Evolutionary conservation across 78 protist genomes (phyloP).

Genomic region (Dictyostelium intermedium): DNA sequence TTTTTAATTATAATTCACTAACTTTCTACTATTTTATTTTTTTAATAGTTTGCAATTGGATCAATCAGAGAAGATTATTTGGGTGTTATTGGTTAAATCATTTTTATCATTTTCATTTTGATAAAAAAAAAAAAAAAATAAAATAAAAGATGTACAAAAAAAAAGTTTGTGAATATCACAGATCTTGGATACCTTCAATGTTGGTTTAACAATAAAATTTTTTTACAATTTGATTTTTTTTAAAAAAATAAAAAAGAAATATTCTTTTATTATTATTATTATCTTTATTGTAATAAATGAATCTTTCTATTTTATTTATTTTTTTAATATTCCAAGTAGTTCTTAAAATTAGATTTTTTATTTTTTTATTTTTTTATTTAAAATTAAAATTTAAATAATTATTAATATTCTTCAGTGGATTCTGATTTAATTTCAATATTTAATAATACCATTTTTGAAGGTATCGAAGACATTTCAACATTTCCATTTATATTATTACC

Average conservation of each 20-base stretch:
- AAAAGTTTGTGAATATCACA: too few relatives aligned
- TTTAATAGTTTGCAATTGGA: constrained; percentile 73
- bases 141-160: not conserved
- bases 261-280: not conserved
- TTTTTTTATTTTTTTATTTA: not conserved
- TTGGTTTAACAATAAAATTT: too few relatives aligned
- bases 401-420: not conserved
- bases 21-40: not conserved
- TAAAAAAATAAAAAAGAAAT: not conserved
- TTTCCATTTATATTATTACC: not conserved
- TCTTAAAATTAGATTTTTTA: too few relatives aligned
- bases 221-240: too few relatives aligned
- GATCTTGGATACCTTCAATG: not conserved
- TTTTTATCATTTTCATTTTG: too few relatives aligned
- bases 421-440: not conserved
- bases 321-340: too few relatives aligned
- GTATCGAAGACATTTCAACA: not conserved
- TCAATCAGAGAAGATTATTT: constrained; percentile 81
- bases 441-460: not conserved
- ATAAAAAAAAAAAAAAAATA: not conserved
- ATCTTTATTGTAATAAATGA: too few relatives aligned
- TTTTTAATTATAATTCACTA: not conserved
- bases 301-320: too few relatives aligned
- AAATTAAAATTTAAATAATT: too few relatives aligned
- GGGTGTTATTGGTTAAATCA: constrained; percentile 68